phyloP scores from a whole-genome alignment of 2,329 filamentous ascomycete species.

The Cephalotrichum gorgonifer region DNA sequence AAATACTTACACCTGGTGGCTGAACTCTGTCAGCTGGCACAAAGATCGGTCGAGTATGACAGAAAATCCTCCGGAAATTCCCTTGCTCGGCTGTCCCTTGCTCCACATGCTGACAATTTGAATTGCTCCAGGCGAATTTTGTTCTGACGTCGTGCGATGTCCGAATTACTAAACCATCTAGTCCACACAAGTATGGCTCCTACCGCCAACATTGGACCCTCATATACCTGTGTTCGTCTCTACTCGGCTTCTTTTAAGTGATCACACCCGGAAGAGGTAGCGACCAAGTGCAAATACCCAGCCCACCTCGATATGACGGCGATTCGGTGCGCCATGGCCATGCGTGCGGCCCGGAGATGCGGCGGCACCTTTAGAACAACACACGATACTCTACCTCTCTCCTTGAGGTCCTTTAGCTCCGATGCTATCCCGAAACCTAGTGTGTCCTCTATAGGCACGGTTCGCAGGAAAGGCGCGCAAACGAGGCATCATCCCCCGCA shows the following conservation, averaged over 20 bases:
- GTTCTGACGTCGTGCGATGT: conserved; percentile 4
- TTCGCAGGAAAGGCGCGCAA: not conserved
- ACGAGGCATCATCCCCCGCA: not conserved
- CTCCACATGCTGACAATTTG: conserved; percentile 5
- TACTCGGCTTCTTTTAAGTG: not conserved
- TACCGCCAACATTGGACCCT: not conserved
- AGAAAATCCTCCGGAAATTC: no score
- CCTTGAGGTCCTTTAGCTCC: not conserved
- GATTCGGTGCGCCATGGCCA: not conserved
- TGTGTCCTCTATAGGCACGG: not conserved
- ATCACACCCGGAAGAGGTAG: not conserved
- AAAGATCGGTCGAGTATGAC: no score
- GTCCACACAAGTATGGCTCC: not conserved
- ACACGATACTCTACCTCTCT: not conserved
- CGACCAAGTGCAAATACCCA: not conserved
- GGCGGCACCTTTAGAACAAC: no score
- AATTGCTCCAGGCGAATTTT: conserved; percentile 1
- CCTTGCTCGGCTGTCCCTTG: not conserved
- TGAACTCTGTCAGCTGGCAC: not conserved
- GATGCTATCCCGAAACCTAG: not conserved
- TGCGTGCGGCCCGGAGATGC: not conserved
- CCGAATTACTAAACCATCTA: not conserved
- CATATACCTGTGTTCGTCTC: not conserved
- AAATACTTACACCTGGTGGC: no score
- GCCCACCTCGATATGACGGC: conserved; percentile 3